Evolutionary conservation across 2,329 filamentous ascomycete genomes (phyloP), one percentile per base, ranked within the genome.

Genomic region (Fusarium torreyae): DNA sequence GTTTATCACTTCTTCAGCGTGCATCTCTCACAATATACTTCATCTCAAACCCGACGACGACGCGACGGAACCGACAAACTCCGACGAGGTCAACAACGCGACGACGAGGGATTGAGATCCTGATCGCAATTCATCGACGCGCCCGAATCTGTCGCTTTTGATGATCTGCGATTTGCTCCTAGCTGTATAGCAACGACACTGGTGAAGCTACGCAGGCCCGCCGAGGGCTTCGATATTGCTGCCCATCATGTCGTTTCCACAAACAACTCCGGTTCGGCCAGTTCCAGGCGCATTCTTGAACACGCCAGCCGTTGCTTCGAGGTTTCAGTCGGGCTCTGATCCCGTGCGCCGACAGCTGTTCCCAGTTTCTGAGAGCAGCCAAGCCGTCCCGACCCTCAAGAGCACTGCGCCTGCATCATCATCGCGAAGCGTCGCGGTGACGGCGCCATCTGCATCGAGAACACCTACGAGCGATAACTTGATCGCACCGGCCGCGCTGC

Each of bases 221-320:
- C 70, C 71, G 59, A 75, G 71, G 72, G 69, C 71, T 73, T 71
- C 68, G 65, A 59, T 74, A 63, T 62, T 69, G 66, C 70, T 68
- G 72, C 63, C 73, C 76, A 72, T 62, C 72, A 90, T 90, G 88
- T 83, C 87, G 52, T 86, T 87, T 69, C 80, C 84, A 24, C 81
- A 82, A 70, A 82, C 81, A 68, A 93, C 92, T 58, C 92, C 92
- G 39, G 86, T 91, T 81, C 89, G 92, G 74, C 88, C 88, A 65
- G 84, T 94, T 48, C 92, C 92, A 44, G 92, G 92, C 82, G 90
- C 90, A 74, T 95, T 91, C 77, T 81, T 94, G 75, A 88, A 91
- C 74, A 95, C 93, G 22, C 92, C 92, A 48, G 92, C 90, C 58
- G 83, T 86, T 36, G 79, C 82, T 55, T 84, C 85, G 52, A 83